Conservation (phyloP, 1,284 basidiomycete genomes). For the Gomphus sp. region DNA sequence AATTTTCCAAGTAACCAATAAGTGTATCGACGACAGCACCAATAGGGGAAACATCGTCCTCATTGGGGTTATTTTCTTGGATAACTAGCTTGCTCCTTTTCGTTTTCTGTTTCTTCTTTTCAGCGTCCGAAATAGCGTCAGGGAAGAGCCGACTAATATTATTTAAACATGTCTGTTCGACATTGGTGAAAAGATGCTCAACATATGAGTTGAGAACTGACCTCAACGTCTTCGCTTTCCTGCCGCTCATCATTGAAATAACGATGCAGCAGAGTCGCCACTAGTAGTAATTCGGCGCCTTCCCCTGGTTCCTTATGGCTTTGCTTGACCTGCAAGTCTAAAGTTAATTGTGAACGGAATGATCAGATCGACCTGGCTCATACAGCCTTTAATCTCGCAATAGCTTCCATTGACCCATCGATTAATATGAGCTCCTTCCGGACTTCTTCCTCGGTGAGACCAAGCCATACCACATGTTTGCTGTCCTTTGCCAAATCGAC, state of each 20-base stretch:
- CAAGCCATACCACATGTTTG: constrained; percentile 57
- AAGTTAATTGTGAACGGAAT: neutral
- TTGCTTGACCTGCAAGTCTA: constrained; percentile 31
- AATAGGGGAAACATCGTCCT: constrained; percentile 49
- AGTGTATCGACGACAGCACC: constrained; percentile 84
- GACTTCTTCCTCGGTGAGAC: constrained; percentile 52
- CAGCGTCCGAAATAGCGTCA: constrained; percentile 35
- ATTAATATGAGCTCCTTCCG: constrained; percentile 26
- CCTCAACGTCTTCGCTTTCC: constrained; percentile 54
- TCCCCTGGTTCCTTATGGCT: constrained; percentile 44
- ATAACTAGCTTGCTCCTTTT: constrained; percentile 27
- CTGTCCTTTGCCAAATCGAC: constrained; percentile 52
- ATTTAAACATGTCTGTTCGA: constrained; percentile 17
- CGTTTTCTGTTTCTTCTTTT: constrained; percentile 36
- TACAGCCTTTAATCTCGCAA: constrained; percentile 35
- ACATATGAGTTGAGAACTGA: constrained; percentile 20
- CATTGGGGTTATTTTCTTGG: constrained; percentile 23
- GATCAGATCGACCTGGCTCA: constrained; percentile 7
- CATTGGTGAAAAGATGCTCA: neutral
- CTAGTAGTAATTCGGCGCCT: constrained; percentile 64
- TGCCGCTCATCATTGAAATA: constrained; percentile 53
- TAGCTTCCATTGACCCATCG: constrained; percentile 35
- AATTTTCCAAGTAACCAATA: constrained; percentile 82
- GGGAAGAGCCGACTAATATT: constrained; percentile 41
- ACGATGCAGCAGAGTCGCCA: constrained; percentile 59